These are phyloP conservation scores for Aphanomyces stellatus DNA, from an alignment of 352 stramenopile species.

Conservation along the genomic window DNA sequence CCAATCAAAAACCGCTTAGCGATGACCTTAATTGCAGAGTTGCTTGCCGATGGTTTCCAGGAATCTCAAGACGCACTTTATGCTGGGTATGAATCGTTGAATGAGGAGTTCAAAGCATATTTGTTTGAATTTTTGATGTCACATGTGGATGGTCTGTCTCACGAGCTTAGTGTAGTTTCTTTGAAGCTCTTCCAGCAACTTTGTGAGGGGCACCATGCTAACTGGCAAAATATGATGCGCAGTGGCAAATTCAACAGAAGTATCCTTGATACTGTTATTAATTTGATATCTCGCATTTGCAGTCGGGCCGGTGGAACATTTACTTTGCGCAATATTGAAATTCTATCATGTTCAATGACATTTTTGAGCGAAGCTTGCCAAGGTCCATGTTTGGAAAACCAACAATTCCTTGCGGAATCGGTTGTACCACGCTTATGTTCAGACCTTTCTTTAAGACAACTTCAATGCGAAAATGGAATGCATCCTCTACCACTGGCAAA, in stretches of 20 bases:
- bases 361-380: conserved; percentile 20
- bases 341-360: neutral
- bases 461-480: neutral
- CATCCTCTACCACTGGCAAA: neutral
- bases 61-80: conserved; percentile 12
- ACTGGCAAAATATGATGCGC: conserved; percentile 15
- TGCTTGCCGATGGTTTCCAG: conserved; percentile 16
- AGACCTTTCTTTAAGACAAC: neutral
- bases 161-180: neutral
- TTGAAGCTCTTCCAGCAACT: conserved; percentile 14
- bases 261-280: conserved; percentile 8
- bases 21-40: conserved; percentile 8
- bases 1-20: conserved; percentile 1
- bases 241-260: neutral
- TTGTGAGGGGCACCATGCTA: conserved; percentile 12
- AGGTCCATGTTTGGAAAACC: conserved; percentile 17
- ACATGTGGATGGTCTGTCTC: conserved; percentile 2
- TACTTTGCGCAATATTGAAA: neutral
- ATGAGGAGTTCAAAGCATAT: neutral
- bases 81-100: neutral
- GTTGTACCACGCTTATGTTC: conserved; percentile 11
- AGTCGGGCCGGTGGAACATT: neutral
- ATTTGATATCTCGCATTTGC: conserved; percentile 4
- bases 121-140: conserved; percentile 8
- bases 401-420: conserved; percentile 1